phyloP scores from a whole-genome alignment of 352 stramenopile genomes.

The Pythium guiyangense region DNA sequence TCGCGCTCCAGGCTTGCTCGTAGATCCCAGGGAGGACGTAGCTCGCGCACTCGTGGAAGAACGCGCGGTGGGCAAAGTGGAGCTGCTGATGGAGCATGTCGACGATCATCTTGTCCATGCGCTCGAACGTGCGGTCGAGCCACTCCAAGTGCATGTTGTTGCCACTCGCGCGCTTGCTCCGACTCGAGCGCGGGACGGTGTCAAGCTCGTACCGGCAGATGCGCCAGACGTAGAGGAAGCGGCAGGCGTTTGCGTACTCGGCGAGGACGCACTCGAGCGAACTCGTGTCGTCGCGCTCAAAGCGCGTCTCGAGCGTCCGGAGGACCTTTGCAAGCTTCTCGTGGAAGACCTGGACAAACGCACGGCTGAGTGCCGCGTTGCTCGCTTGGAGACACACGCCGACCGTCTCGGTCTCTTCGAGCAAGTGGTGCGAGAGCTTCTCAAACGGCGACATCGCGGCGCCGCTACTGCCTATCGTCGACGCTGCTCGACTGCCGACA shows the following conservation, averaged over 20 bases:
- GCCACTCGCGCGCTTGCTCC: conserved; percentile 3
- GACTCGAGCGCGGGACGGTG: conserved; percentile 27
- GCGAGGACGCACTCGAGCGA: conserved; percentile 38
- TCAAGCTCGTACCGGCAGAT: conserved; percentile 61
- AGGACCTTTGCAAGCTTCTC: conserved; percentile 53
- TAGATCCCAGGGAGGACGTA: conserved; percentile 44
- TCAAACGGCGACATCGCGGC: conserved; percentile 45
- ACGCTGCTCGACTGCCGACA: not conserved
- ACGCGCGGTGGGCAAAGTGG: conserved; percentile 44
- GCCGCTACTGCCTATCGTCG: not conserved
- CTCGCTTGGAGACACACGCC: conserved; percentile 58
- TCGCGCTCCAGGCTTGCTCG: conserved; percentile 47
- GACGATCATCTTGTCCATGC: conserved; percentile 46
- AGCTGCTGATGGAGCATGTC: conserved; percentile 48
- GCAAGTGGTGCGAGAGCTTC: conserved; percentile 62
- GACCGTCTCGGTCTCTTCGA: conserved; percentile 72
- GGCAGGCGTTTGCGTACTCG: conserved; percentile 50
- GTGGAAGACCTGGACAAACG: conserved; percentile 60
- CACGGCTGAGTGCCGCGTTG: conserved; percentile 47
- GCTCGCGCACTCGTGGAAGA: conserved; percentile 57
- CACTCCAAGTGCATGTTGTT: conserved; percentile 50
- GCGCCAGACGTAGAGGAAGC: conserved; percentile 61
- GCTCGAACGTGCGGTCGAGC: conserved; percentile 57
- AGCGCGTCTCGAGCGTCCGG: conserved; percentile 21
- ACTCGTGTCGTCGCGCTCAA: conserved; percentile 25